Percentiles rank a stretch among this genome's conserved stretches.
These are phyloP conservation scores for Aureobasidium lini DNA, from an alignment of 2,329 filamentous ascomycete species.

Conservation along the genomic window DNA sequence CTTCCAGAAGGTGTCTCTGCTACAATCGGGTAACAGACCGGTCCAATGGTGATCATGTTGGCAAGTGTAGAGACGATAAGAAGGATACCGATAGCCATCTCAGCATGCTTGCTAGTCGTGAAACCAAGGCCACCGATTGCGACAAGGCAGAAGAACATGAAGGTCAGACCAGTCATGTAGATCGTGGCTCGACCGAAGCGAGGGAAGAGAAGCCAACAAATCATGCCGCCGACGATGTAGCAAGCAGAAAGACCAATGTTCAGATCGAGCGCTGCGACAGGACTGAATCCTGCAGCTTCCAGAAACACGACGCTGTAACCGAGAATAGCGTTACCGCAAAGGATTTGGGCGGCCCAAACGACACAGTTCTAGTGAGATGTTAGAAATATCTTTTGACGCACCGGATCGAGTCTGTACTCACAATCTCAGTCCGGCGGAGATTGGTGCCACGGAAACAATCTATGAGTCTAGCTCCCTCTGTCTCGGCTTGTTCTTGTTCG, in stretches of 20 bases:
- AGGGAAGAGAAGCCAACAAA: slow-evolving; percentile 35
- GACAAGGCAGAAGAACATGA: slow-evolving; percentile 32
- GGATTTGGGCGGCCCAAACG: slow-evolving; percentile 20
- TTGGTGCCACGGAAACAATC: slow-evolving; percentile 39
- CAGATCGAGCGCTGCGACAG: slow-evolving; percentile 33
- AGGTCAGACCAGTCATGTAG: slow-evolving; percentile 35
- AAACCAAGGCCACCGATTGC: slow-evolving; percentile 6
- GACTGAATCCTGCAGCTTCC: slow-evolving; percentile 26
- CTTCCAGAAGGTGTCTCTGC: slow-evolving; percentile 32
- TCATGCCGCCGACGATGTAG: slow-evolving; percentile 29
- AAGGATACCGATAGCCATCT: slow-evolving; percentile 26
- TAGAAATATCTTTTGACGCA: slow-evolving; percentile 23
- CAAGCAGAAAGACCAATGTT: slow-evolving; percentile 24
- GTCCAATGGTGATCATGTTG: slow-evolving; percentile 25
- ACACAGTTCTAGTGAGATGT: neutral
- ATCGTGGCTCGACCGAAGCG: slow-evolving; percentile 33
- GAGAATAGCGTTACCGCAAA: slow-evolving; percentile 26
- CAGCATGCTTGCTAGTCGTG: slow-evolving; percentile 14
- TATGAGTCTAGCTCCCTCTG: slow-evolving; percentile 31
- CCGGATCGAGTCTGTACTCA: slow-evolving; percentile 28
- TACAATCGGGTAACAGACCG: slow-evolving; percentile 33
- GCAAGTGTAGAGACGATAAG: slow-evolving; percentile 29
- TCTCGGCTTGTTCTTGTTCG: slow-evolving; percentile 3
- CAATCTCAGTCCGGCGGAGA: slow-evolving; percentile 36
- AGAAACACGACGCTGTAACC: slow-evolving; percentile 30